Conservation (phyloP, 2,329 filamentous ascomycete genomes). For the Myriangium duriaei region DNA sequence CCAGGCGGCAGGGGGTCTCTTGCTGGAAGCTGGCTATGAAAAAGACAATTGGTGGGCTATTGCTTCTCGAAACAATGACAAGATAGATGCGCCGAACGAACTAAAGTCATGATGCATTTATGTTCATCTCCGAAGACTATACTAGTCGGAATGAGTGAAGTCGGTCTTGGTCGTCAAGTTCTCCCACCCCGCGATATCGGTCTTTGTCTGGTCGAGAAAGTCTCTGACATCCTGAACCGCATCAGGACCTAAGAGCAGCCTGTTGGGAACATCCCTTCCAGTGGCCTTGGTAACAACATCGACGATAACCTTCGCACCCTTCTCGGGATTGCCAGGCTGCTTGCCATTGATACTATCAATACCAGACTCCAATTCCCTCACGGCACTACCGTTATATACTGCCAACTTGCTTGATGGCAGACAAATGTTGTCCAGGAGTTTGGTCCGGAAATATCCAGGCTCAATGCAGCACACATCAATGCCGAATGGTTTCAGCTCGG, state of each 20-base stretch:
- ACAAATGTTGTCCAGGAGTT: conserved; percentile 29
- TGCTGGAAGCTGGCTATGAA: conserved; percentile 78
- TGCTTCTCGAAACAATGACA: conserved; percentile 20
- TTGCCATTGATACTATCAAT: conserved; percentile 31
- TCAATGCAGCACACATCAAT: conserved; percentile 35
- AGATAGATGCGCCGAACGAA: conserved; percentile 11
- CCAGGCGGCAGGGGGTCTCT: conserved; percentile 55
- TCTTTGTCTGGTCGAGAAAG: too few species aligned
- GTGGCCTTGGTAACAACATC: conserved; percentile 41
- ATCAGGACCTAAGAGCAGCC: conserved; percentile 45
- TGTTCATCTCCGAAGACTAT: too few species aligned
- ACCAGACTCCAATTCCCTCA: conserved; percentile 20
- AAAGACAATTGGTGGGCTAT: conserved; percentile 98
- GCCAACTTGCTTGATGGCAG: conserved; percentile 9
- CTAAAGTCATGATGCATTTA: conserved; percentile 4
- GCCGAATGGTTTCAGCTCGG: conserved; percentile 31
- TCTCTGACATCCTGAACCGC: too few species aligned
- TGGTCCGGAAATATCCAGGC: conserved; percentile 43
- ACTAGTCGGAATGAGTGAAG: too few species aligned
- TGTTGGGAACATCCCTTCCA: conserved; percentile 39
- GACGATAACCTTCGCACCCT: conserved; percentile 40
- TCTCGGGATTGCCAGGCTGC: conserved; percentile 44
- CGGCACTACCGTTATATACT: conserved; percentile 25
- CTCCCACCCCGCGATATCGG: too few species aligned
- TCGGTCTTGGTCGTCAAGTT: too few species aligned